Base-by-base conservation (phyloP, 2,329 filamentous ascomycete species). In the Sarocladium kiliense region DNA sequence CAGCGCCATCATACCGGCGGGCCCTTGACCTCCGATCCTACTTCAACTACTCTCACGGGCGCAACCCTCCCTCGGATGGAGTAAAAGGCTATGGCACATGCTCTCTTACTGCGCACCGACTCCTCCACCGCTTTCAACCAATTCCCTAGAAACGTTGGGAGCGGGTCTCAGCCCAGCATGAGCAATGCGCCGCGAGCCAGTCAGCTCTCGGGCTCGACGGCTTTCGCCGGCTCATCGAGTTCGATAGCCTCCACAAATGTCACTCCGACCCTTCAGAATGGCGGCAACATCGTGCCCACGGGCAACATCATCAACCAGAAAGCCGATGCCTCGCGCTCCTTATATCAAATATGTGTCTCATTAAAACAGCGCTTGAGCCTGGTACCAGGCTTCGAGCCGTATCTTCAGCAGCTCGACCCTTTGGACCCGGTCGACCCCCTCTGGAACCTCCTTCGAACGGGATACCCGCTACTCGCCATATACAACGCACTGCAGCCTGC, bases 291-390 rank as follows among this genome's bases (percentile, higher is more conserved):
- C 58, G 76, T 90, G 64, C 88, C 91, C 58, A 91, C 88, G 57
- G 82, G 89, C 70, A 97, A 96, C 71, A 96, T 99, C 70, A 96
- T 99, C 78, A 99, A 99, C 74, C 89, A 93, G 72, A 89, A 90
- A 69, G 94, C 92, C 68, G 92, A 96, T 69, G 92, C 94, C 61
- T 90, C 89, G 55, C 82, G 87, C 57, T 97, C 92, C 11, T 83
- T 99, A 23, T 99, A 96, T 72, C 93, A 97, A 72, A 96, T 96
- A 70, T 97, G 94, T 70, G 81, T 96, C 62, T 85, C 87, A 54
- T 78, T 97, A 58, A 90, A 89, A 68, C 85, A 87, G 73, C 85
- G 94, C 59, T 77, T 99, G 58, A 80, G 85, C 55, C 87, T 88
- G 61, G 91, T 97, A 9, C 91, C 91, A 3, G 88, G 84, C 57